phyloP scores from a whole-genome alignment of 176 grass and related monocot species.

The Poa annua region DNA sequence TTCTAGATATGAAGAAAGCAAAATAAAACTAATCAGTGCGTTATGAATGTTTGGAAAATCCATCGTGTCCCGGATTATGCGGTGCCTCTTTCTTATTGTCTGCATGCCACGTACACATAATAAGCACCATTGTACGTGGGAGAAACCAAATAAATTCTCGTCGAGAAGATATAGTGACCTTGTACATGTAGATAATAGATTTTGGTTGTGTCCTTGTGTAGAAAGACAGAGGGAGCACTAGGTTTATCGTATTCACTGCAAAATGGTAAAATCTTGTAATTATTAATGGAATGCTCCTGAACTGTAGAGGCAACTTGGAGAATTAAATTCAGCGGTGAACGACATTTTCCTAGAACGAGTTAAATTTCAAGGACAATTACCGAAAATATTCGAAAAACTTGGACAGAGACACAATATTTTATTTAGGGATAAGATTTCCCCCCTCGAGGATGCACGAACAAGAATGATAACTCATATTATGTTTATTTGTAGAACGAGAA shows the following conservation, averaged over 20 bases:
- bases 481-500: background rate
- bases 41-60: too few species aligned
- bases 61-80: too few species aligned
- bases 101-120: too few species aligned
- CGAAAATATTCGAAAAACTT: background rate
- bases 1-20: too few species aligned
- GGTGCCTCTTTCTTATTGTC: too few species aligned
- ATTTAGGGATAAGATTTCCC: background rate
- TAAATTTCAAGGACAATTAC: background rate
- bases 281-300: background rate
- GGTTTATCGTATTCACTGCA: background rate
- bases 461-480: background rate
- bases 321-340: background rate
- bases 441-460: background rate
- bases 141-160: too few species aligned
- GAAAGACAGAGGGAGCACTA: background rate
- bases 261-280: constrained; percentile 1
- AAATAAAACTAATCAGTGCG: too few species aligned
- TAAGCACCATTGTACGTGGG: too few species aligned
- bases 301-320: background rate
- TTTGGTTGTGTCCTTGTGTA: too few species aligned
- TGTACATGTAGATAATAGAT: too few species aligned
- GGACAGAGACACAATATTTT: background rate
- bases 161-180: too few species aligned
- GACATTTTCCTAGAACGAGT: background rate